These are phyloP conservation scores for Botrytis aclada DNA, from an alignment of 2,329 filamentous ascomycete species.

Conservation along the genomic window DNA sequence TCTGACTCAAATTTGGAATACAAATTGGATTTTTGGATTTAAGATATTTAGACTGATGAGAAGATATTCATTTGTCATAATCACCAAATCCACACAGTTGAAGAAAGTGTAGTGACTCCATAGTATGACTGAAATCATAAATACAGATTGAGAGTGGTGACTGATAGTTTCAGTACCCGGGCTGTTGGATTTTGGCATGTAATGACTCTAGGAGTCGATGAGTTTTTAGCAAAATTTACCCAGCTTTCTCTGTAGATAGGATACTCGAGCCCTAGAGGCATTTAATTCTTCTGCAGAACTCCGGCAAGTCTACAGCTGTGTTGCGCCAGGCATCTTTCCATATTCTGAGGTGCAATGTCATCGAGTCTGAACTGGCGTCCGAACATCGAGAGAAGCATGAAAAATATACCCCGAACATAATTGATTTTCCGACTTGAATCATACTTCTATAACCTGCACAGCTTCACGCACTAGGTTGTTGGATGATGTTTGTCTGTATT, in stretches of 20 bases:
- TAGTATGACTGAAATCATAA: background rate
- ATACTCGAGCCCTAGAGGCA: background rate
- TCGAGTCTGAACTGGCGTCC: no score
- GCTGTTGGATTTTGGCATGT: background rate
- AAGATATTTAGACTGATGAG: background rate
- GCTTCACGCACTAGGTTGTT: no score
- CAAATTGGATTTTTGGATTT: background rate
- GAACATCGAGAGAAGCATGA: no score
- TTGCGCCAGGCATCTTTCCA: background rate
- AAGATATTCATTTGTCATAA: background rate
- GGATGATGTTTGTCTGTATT: no score
- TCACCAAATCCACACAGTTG: background rate
- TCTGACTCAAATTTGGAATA: background rate
- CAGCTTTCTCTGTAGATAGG: background rate
- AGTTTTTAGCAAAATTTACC: no score
- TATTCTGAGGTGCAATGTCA: background rate
- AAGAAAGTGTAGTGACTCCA: background rate
- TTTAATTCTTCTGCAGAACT: fast-evolving
- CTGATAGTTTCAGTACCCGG: background rate
- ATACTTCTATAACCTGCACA: no score
- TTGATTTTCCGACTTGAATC: no score
- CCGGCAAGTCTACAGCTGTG: fast-evolving
- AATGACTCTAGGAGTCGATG: background rate
- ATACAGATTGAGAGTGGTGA: background rate
- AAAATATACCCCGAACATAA: no score